phyloP scores from a whole-genome alignment of 164 flowering plant species.

The Macadamia tetraphylla region DNA sequence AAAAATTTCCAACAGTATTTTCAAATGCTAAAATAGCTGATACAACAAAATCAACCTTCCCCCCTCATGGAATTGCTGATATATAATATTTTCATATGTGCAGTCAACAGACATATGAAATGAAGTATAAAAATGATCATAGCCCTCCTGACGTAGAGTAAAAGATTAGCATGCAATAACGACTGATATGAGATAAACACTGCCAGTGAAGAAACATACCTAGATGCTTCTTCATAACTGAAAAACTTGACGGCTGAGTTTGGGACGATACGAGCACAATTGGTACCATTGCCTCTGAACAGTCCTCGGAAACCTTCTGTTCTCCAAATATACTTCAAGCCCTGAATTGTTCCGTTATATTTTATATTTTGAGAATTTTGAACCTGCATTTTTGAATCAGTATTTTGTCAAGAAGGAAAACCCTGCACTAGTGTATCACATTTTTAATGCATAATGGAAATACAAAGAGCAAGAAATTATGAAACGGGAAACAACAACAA shows the following conservation, averaged over 20 bases:
- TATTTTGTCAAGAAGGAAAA: background rate
- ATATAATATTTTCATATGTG: no score
- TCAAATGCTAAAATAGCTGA: no score
- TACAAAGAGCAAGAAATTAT: background rate
- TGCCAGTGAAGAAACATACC: conserved; percentile 29
- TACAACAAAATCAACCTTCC: no score
- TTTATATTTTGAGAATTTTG: conserved; percentile 89
- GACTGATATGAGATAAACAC: no score
- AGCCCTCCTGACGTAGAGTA: no score
- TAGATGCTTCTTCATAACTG: conserved; percentile 94
- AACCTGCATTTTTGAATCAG: conserved; percentile 41
- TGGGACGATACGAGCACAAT: conserved; percentile 95
- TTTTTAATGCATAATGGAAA: background rate
- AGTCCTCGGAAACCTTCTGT: conserved; percentile 91
- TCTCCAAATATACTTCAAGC: conserved; percentile 86
- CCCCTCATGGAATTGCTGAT: no score
- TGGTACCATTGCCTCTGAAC: conserved; percentile 95
- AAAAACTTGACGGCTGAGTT: conserved; percentile 97
- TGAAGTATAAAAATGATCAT: no score
- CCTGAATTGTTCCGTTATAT: conserved; percentile 91
- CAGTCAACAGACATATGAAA: no score
- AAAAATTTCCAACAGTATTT: no score
- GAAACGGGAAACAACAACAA: background rate
- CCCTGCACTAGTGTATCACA: conserved; percentile 1
- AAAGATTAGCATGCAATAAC: no score